Percentiles rank a stretch among this genome's conserved stretches.
Conservation (phyloP, 345 rosid genomes). For the Pistacia atlantica region DNA sequence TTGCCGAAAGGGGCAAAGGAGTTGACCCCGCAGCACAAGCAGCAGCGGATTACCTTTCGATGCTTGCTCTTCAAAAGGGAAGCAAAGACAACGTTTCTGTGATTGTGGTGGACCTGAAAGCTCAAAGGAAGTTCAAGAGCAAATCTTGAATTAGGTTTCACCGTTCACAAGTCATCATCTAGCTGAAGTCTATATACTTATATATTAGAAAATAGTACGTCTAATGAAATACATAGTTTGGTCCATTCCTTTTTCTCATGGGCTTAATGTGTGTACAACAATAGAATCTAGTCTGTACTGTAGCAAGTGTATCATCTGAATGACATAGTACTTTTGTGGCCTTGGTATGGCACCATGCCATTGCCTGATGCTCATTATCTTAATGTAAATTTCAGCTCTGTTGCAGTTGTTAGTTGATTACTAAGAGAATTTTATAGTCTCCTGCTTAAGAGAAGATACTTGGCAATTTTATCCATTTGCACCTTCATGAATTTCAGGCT, state of each 20-base stretch:
- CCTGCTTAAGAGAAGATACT: neutral
- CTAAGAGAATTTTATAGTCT: slow-evolving; percentile 10
- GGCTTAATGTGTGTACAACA: slow-evolving; percentile 64
- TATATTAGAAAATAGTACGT: slow-evolving; percentile 36
- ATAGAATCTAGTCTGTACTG: slow-evolving; percentile 31
- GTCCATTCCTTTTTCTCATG: slow-evolving; percentile 78
- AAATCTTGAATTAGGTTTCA: slow-evolving; percentile 40
- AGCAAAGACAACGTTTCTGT: slow-evolving; percentile 88
- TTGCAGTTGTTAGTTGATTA: slow-evolving; percentile 1
- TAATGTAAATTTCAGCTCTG: slow-evolving; percentile 17
- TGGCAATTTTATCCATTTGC: neutral
- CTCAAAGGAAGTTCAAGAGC: slow-evolving; percentile 81
- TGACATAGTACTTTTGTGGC: slow-evolving; percentile 7
- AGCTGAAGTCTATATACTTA: slow-evolving; percentile 28
- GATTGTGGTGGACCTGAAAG: slow-evolving; percentile 85
- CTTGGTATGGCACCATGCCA: slow-evolving; percentile 7
- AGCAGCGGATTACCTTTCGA: slow-evolving; percentile 74
- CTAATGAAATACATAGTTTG: slow-evolving; percentile 50
- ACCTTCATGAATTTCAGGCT: neutral
- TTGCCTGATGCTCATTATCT: neutral
- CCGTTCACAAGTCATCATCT: slow-evolving; percentile 9
- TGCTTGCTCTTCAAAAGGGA: slow-evolving; percentile 77
- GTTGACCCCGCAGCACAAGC: slow-evolving; percentile 76
- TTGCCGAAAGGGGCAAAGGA: slow-evolving; percentile 63
- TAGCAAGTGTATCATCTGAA: slow-evolving; percentile 27